Evolutionary conservation across 257 asterid genomes (phyloP), one percentile per base, ranked within the genome.

Genomic region (Nicotiana undulata): DNA sequence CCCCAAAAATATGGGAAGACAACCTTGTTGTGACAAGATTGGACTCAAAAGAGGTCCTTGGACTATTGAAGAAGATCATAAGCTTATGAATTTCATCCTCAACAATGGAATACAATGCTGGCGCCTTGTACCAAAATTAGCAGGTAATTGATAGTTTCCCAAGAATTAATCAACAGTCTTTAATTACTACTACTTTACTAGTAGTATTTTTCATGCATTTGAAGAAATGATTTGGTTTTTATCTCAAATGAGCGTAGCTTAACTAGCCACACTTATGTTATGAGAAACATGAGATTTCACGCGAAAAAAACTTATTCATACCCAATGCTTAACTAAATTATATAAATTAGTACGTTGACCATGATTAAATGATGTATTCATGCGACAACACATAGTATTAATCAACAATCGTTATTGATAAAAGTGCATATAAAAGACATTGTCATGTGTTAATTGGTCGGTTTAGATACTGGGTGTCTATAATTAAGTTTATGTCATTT

Each of bases 21-120:
- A 91, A 80, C 97, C 97, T 70, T 94, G 97, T 49, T 94, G 97
- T 70, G 98, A 94, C 26, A 92, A 89, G 78, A 86, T 86, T 4
- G 97, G 97, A 26, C 88, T 94, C 16, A 92, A 86, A 82, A 90
- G 97, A 32, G 97, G 98, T 37, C 97, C 97, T 1, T 94, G 97
- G 98, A 94, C 96, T 1, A 81, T 88, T 51, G 95, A 94, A 84
- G 98, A 94, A 86, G 98, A 94, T 80, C 86, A 89, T 46, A 92
- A 90, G 92, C 95, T 93, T 53, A 87, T 92, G 93, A 87, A 82
- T 74, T 94, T 91, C 90, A 92, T 94, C 84, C 94, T 92, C 89
- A 90, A 86, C 82, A 92, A 92, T 82, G 98, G 98, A 3, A 92
- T 92, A 59, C 93, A 92, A 80, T 92, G 97, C 13, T 94, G 98